Base-by-base conservation (phyloP, 2,329 filamentous ascomycete genomes). In the Cryphonectria radicalis region DNA sequence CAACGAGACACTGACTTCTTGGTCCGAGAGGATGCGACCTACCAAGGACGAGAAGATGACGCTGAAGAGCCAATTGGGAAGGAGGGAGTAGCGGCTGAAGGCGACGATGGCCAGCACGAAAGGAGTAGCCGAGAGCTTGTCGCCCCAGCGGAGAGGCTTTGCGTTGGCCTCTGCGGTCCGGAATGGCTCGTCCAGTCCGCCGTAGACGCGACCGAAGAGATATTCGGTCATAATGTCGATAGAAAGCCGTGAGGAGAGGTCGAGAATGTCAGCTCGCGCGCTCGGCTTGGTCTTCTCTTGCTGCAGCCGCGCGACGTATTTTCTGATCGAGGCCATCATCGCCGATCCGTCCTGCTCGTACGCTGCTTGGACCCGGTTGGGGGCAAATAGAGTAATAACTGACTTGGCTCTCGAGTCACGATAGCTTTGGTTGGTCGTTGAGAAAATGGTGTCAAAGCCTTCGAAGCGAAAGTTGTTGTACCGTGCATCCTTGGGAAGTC, bases 381-480 rank as follows among this genome's bases (percentile, higher is more conserved):
- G 84, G 13, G 82, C 83, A 76, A 88, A 88, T 68, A 88, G 73
- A 0, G 82, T 80, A 32, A 82, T 76, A 0, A 88, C 85, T 13
- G 84, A 83, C 75, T 87, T 88, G 17, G 84, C 85, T 63, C 86
- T 78, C 5, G 76, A 72, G 6, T 80, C 81, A n/a, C 86, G 77
- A 63, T 84, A 79, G 2, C 78, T 79, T 1, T 77, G 77, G 71
- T 84, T 81, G 25, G 81, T 78, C 0, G 81, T 82, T 5, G 83
- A 86, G 77, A 90, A 90, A 50, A 90, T 85, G 1, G 86, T 77
- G 73, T 86, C 84, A 0, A 84, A 84, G 72, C 88, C 87, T 25
- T 40, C 59, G 32, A 88, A 85, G 70, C 88, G 84, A 74, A 89
- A 89, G 73, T 89, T 89, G 1, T 77, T 76, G 75, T 89, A 90